Evolutionary conservation across 1,284 basidiomycete species (phyloP).

Genomic region (Cryptococcus wingfieldii): DNA sequence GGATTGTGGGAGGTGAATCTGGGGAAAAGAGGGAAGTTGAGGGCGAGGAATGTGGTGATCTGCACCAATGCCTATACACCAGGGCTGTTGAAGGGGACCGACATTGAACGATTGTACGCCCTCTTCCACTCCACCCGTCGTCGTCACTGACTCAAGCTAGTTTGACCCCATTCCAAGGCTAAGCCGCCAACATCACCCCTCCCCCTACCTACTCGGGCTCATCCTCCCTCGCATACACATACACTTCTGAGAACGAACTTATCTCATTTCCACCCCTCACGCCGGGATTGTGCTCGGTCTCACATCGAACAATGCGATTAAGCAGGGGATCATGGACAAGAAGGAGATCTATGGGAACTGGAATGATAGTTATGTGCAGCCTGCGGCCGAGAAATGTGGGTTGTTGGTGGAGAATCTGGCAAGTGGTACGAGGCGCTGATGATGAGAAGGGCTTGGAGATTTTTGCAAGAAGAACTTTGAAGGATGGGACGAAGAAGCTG

Average conservation of each 20-base stretch:
- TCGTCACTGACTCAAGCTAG: conserved; percentile 5
- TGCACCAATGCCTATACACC: conserved; percentile 40
- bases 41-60: conserved; percentile 26
- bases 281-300: conserved; percentile 26
- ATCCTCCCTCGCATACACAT: conserved; percentile 14
- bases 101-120: conserved; percentile 16
- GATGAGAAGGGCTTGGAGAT: not conserved
- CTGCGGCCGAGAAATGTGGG: conserved; percentile 4
- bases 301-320: conserved; percentile 1
- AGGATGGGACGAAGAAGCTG: conserved; percentile 23
- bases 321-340: conserved; percentile 5
- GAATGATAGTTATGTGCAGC: conserved; percentile 16
- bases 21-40: conserved; percentile 19
- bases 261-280: conserved; percentile 26
- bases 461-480: conserved; percentile 10
- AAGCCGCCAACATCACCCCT: conserved; percentile 25
- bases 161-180: conserved; percentile 22
- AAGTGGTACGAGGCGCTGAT: not conserved
- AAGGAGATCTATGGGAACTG: conserved; percentile 13
- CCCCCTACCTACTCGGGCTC: conserved; percentile 19
- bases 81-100: conserved; percentile 24
- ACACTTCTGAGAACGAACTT: conserved; percentile 23
- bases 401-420: not conserved
- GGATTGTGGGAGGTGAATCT: conserved; percentile 20
- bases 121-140: not conserved